These are phyloP conservation scores for Terfezia boudieri DNA, from an alignment of 495 filamentous ascomycete species.

Conservation along the genomic window DNA sequence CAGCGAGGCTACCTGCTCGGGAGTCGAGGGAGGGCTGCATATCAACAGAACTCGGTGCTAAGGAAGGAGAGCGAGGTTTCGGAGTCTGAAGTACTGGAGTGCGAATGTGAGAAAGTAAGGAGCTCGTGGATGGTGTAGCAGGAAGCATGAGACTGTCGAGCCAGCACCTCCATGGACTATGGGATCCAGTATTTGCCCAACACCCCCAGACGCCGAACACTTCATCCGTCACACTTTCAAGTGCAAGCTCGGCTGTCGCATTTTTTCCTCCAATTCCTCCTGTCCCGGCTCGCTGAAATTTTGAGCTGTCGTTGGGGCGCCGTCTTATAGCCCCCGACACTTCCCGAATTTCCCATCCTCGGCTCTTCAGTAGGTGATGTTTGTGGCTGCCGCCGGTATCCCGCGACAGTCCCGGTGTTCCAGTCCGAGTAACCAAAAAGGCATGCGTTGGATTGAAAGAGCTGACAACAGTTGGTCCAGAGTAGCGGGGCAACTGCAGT, in stretches of 20 bases:
- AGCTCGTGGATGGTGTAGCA: not conserved
- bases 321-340: not conserved
- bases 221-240: not conserved
- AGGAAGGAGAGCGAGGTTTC: not conserved
- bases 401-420: not conserved
- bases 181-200: not conserved
- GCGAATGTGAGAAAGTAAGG: not conserved
- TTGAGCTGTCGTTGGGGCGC: no score
- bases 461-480: not conserved
- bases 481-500: not conserved
- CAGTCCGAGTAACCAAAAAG: not conserved
- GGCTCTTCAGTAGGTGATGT: not conserved
- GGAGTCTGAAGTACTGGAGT: not conserved
- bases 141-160: not conserved
- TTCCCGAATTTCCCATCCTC: not conserved
- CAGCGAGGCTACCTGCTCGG: not conserved
- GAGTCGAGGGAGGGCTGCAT: not conserved
- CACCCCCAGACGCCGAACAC: not conserved
- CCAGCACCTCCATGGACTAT: not conserved
- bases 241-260: not conserved
- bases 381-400: not conserved
- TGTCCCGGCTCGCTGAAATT: not conserved
- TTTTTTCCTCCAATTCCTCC: not conserved
- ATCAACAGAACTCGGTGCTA: no score
- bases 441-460: not conserved